Evolutionary conservation across 1,284 basidiomycete genomes (phyloP).

Genomic region (Retiboletus flavoniger): DNA sequence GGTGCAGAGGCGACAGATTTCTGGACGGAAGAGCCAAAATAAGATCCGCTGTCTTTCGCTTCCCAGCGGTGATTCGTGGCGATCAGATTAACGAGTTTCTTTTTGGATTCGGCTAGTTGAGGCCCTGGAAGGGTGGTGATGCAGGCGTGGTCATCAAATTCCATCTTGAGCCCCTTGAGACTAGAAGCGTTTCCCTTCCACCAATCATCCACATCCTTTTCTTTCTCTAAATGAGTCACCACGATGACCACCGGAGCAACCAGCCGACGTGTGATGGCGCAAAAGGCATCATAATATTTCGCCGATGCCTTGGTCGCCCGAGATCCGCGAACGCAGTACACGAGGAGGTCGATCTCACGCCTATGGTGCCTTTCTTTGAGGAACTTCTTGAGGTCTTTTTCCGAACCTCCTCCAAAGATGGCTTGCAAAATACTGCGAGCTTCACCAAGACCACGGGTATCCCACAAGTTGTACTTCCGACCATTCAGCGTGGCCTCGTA

Average conservation of each 20-base stretch:
- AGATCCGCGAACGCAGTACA: conserved; percentile 28
- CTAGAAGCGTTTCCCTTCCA: conserved; percentile 21
- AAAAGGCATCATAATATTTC: conserved; percentile 28
- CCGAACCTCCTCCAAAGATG: conserved; percentile 13
- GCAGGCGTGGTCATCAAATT: conserved; percentile 30
- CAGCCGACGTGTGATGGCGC: conserved; percentile 22
- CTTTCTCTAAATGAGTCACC: conserved; percentile 25
- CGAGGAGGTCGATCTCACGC: conserved; percentile 30
- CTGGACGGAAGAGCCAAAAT: conserved; percentile 18
- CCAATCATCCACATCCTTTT: conserved; percentile 27
- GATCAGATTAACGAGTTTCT: conserved; percentile 18
- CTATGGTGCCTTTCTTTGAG: conserved; percentile 21
- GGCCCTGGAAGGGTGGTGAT: conserved; percentile 16
- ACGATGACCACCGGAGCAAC: conserved; percentile 29
- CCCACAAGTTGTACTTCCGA: conserved; percentile 24
- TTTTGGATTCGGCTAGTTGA: conserved; percentile 14
- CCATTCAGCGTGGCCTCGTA: conserved; percentile 18
- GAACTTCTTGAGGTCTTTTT: conserved; percentile 21
- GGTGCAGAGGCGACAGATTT: not conserved
- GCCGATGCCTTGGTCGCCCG: conserved; percentile 16
- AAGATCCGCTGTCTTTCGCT: conserved; percentile 5
- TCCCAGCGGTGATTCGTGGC: conserved; percentile 13
- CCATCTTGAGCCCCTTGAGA: conserved; percentile 14
- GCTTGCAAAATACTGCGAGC: conserved; percentile 5
- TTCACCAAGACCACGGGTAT: conserved; percentile 32